A percentile compares a stretch with the other conserved stretches of the same genome.
phyloP scores from a whole-genome alignment of 2,329 filamentous ascomycete species.

The Fusarium sp. region DNA sequence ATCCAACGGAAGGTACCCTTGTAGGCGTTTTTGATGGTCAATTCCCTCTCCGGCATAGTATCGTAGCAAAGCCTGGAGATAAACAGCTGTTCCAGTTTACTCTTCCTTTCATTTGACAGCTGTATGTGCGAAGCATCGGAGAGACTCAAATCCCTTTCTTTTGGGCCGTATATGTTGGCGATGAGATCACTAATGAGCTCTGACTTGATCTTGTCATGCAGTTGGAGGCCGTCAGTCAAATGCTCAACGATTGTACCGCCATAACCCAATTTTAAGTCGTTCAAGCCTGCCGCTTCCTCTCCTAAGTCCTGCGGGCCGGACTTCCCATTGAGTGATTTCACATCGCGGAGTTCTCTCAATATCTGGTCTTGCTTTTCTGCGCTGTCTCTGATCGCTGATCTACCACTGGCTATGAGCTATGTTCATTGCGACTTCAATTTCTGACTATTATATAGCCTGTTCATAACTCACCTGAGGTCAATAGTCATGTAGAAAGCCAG shows the following conservation, averaged over 20 bases:
- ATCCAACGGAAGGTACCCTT: conserved; percentile 25
- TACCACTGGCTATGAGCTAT: background rate
- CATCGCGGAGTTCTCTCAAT: background rate
- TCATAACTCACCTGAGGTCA: background rate
- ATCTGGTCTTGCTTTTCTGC: background rate
- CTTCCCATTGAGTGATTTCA: accelerated
- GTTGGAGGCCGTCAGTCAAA: background rate
- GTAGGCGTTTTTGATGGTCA: conserved; percentile 16
- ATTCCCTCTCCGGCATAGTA: conserved; percentile 21
- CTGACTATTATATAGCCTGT: background rate
- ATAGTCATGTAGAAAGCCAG: conserved; percentile 1
- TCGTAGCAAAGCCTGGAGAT: conserved; percentile 14
- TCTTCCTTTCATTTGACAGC: background rate
- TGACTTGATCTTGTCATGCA: background rate
- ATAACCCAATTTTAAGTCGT: background rate
- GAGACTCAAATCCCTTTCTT: background rate
- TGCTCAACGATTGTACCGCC: background rate
- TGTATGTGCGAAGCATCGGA: background rate
- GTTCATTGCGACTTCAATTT: accelerated
- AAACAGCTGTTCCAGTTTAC: background rate
- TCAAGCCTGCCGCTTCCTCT: too few species aligned
- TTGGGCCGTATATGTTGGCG: background rate
- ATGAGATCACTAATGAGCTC: background rate
- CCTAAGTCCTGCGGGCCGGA: accelerated
- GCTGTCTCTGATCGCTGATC: background rate